Percentiles rank a stretch among this genome's conserved stretches.
Evolutionary conservation across 495 filamentous ascomycete genomes (phyloP).

Genomic region (Massariosphaeria phaeospora): DNA sequence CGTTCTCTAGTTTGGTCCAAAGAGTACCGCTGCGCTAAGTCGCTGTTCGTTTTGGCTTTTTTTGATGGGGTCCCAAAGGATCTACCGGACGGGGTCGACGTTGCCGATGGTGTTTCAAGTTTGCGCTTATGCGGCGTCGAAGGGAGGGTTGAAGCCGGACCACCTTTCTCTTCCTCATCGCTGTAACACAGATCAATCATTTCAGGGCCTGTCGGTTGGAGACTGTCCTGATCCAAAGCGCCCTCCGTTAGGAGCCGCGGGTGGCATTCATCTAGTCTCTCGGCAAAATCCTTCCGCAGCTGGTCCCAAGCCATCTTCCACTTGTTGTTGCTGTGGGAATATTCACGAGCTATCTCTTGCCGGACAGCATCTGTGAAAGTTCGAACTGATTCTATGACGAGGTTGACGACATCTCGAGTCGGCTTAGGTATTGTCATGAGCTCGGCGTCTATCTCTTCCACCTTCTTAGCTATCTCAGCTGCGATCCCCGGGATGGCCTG

Average conservation of each 20-base stretch:
- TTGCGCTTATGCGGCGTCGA: conserved; percentile 7
- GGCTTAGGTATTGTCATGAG: conserved; percentile 32
- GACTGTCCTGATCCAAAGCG: background rate
- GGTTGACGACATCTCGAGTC: conserved; percentile 6
- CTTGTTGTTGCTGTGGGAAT: background rate
- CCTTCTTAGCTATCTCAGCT: background rate
- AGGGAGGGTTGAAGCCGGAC: background rate
- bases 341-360: background rate
- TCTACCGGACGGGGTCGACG: background rate
- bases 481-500: conserved; percentile 39
- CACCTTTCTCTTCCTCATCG: background rate
- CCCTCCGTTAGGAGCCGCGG: background rate
- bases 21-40: background rate
- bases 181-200: background rate
- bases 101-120: background rate
- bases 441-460: conserved; percentile 33
- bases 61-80: background rate
- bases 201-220: background rate
- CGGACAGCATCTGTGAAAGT: background rate
- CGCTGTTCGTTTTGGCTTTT: background rate
- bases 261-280: background rate
- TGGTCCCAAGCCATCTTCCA: background rate
- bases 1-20: conserved; percentile 4
- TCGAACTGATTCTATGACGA: background rate
- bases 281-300: background rate